Evolutionary conservation across 129 eudicot species (phyloP), one percentile per base, ranked within the genome.

Genomic region (Chrysanthemum seticuspe): DNA sequence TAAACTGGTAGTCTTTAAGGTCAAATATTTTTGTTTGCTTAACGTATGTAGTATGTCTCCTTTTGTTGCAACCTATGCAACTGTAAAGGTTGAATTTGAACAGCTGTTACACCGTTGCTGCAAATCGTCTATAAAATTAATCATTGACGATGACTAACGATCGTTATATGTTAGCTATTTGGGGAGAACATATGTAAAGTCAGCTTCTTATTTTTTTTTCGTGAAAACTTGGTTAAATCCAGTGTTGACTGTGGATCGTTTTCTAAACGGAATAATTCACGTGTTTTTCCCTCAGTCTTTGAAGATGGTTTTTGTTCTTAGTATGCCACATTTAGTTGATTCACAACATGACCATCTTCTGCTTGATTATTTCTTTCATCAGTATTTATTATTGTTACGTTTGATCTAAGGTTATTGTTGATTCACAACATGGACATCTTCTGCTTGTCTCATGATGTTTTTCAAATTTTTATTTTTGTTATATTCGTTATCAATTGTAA

Each of bases 1-100:
- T 48, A 67, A 55, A 58, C 62, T 14, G 47, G 40, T 70, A 18
- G 51, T 21, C 57, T 67, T 29, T 58, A 68, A 68, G 16, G 15
- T 48, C 3, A 19, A 50, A 9, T 15, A 12, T 13, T 58, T 76
- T 66, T 25, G 29, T 66, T 13, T 11, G 23, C 13, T 44, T 29
- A 14, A 44, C 12, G 49, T 61, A n/a, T 59, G 27, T 60, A 11
- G 55, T 11, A 27, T 62, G 2, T 12, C n/a, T 29, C 12, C 34
- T 62, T 25, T 11, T 25, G 6, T 44, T 62, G 27, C 21, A n/a
- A 1, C 19, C 13, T 11, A 27, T 23, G 47, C 47, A 40, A 40
- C n/a, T 4, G 18, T 62, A 62, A 62, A 29, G 34, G 15, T 29
- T 2, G 47, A 13, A 27, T 25, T 13, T 2, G 3, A 62, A 62